Evolutionary conservation across 306 rosid species (phyloP).

Genomic region (Prosopis cineraria): DNA sequence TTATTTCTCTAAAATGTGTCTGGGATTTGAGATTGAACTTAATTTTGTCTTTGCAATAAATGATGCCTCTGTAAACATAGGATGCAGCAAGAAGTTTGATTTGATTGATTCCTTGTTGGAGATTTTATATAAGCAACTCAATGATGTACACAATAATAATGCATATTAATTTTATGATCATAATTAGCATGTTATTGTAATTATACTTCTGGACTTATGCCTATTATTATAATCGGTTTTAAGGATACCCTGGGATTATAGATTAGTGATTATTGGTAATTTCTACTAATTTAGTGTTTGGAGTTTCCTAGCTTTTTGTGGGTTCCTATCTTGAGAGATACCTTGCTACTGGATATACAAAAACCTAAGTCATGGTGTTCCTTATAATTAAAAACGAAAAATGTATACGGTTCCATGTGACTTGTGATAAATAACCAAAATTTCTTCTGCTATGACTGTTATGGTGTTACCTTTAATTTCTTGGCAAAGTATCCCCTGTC

Average conservation of each 20-base stretch:
- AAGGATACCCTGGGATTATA: background rate
- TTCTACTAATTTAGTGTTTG: background rate
- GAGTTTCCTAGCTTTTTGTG: background rate
- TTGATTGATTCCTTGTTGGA: background rate
- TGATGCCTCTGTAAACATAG: background rate
- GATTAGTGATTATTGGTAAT: background rate
- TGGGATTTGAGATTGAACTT: background rate
- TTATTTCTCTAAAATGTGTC: constrained; percentile 15
- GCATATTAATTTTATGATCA: background rate
- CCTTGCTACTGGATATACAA: background rate
- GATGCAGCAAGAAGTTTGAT: background rate
- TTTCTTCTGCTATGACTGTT: too few species aligned
- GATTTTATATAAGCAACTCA: background rate
- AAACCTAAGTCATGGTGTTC: constrained; percentile 12
- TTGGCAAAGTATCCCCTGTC: too few species aligned
- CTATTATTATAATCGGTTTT: background rate
- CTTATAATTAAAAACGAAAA: background rate
- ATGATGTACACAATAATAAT: background rate
- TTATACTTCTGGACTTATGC: background rate
- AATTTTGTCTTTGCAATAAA: background rate
- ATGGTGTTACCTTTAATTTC: too few species aligned
- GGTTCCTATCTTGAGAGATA: background rate
- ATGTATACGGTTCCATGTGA: background rate
- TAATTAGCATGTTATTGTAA: background rate
- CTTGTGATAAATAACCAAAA: background rate